A percentile compares a stretch with the other conserved stretches of the same genome.
phyloP scores from a whole-genome alignment of 768 basidiomycete species.

The Chalciporus piperatus region DNA sequence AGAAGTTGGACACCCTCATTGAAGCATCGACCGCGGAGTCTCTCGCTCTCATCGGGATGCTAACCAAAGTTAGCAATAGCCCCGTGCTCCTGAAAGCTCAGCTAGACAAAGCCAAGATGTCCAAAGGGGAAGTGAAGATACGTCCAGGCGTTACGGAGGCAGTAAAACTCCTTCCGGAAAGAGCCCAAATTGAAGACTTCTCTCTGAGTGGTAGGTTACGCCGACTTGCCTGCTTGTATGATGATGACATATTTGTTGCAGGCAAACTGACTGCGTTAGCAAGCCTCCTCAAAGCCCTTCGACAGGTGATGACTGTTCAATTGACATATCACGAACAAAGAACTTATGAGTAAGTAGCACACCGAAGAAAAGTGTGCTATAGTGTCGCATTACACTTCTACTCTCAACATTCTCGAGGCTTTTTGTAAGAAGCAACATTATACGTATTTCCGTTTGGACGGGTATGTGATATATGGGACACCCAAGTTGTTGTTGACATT shows the following conservation, averaged over 20 bases:
- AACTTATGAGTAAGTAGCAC: conserved; percentile 36
- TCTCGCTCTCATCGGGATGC: conserved; percentile 71
- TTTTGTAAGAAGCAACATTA: conserved; percentile 77
- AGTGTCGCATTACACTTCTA: conserved; percentile 95
- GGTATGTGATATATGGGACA: conserved; percentile 40
- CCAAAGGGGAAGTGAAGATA: conserved; percentile 40
- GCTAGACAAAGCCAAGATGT: conserved; percentile 55
- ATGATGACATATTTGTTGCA: conserved; percentile 30
- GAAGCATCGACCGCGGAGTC: conserved; percentile 73
- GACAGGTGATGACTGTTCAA: conserved; percentile 41
- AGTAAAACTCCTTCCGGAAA: conserved; percentile 55
- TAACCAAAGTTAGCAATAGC: conserved; percentile 92
- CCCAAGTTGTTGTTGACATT: background rate
- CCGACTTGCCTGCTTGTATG: background rate
- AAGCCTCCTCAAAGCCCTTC: conserved; percentile 57
- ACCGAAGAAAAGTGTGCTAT: conserved; percentile 94
- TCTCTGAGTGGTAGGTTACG: conserved; percentile 66
- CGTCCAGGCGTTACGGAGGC: conserved; percentile 58
- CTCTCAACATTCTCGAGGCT: conserved; percentile 87
- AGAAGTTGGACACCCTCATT: conserved; percentile 65
- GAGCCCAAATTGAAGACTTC: conserved; percentile 64
- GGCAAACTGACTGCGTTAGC: conserved; percentile 74
- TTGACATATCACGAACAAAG: background rate
- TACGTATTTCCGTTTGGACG: conserved; percentile 83
- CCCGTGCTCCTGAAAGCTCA: conserved; percentile 85